phyloP scores from a whole-genome alignment of 23 red algal species.

The Cyanidiococcus yangmingshanensis region DNA sequence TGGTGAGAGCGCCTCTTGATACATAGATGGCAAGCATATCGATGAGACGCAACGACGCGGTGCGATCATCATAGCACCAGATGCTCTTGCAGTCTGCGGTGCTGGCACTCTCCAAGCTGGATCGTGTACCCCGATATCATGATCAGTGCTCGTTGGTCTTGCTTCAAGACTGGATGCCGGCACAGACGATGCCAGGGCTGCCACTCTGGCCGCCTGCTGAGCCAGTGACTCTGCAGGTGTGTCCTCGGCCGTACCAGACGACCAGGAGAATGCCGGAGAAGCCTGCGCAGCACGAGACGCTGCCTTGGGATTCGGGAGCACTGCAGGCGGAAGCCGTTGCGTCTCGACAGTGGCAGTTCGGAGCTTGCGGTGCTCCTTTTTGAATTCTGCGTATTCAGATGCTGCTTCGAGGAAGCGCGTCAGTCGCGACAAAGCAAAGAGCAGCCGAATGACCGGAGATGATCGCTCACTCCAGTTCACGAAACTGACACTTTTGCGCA shows the following conservation, averaged over 20 bases:
- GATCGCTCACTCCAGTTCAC: neutral
- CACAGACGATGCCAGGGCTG: too few species aligned
- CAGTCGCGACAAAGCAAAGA: slow-evolving; percentile 2
- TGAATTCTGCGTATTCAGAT: neutral
- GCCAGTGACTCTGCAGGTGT: neutral
- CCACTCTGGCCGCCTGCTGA: too few species aligned
- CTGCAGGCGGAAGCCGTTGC: too few species aligned
- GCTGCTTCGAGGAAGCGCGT: slow-evolving; percentile 17
- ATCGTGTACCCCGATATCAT: too few species aligned
- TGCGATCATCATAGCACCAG: neutral
- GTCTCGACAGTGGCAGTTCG: neutral
- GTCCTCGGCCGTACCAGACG: neutral
- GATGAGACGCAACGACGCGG: neutral
- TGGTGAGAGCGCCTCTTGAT: neutral
- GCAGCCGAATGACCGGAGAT: slow-evolving; percentile 6
- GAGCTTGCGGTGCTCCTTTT: neutral
- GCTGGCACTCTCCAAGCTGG: too few species aligned
- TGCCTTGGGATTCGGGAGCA: too few species aligned
- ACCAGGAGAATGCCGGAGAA: neutral
- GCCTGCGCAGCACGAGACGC: neutral
- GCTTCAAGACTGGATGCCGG: too few species aligned
- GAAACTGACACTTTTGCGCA: neutral
- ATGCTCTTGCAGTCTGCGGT: neutral
- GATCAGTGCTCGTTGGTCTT: too few species aligned
- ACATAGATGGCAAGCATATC: neutral